These are phyloP conservation scores for Myotisia sp. DNA, from an alignment of 2,329 filamentous ascomycete genomes.

Conservation along the genomic window DNA sequence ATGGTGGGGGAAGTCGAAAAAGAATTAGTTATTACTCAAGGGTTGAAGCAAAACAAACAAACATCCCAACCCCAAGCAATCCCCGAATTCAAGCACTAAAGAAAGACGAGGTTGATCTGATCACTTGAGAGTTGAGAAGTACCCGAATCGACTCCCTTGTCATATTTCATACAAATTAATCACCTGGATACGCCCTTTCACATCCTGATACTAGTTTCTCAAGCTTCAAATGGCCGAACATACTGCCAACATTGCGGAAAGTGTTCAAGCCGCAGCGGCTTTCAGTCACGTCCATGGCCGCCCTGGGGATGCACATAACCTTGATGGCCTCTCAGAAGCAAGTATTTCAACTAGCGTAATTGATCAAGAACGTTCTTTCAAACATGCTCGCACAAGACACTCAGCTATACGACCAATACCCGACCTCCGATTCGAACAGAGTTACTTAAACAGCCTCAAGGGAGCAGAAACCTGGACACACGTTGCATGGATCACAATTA, in stretches of 20 bases:
- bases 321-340: conserved; percentile 52
- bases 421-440: conserved; percentile 93
- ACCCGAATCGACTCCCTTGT: too few relatives aligned
- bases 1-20: background rate
- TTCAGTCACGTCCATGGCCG: conserved; percentile 53
- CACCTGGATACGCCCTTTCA: too few relatives aligned
- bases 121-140: too few relatives aligned
- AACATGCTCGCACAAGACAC: conserved; percentile 21
- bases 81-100: too few relatives aligned
- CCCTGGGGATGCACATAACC: conserved; percentile 52
- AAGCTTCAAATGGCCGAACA: conserved; percentile 38
- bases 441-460: conserved; percentile 81
- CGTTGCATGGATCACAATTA: conserved; percentile 67
- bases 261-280: conserved; percentile 68
- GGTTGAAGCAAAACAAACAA: background rate
- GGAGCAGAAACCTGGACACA: conserved; percentile 65
- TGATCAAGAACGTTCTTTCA: conserved; percentile 23
- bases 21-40: background rate
- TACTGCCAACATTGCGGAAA: conserved; percentile 57
- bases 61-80: conserved; percentile 2
- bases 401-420: conserved; percentile 53
- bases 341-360: conserved; percentile 37
- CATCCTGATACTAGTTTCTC: too few relatives aligned
- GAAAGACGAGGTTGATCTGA: too few relatives aligned
- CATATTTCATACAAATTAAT: too few relatives aligned